These are phyloP conservation scores for Fusarium sulawesiense DNA, from an alignment of 2,329 filamentous ascomycete species.

Conservation along the genomic window DNA sequence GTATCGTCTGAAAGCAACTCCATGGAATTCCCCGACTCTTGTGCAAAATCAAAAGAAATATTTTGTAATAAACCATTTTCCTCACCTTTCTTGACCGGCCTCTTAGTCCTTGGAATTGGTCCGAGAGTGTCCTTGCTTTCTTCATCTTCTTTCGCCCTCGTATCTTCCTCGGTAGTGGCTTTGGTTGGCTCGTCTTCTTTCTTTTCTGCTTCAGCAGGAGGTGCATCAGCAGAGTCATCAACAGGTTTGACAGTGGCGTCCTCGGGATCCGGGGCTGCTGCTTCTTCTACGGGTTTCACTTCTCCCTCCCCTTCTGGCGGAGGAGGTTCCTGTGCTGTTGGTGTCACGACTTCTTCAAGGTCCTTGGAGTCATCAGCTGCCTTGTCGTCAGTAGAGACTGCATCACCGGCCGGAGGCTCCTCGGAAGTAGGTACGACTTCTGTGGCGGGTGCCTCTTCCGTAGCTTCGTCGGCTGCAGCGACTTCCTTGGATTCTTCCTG, in stretches of 20 bases:
- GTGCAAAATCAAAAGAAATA: slow-evolving; percentile 53
- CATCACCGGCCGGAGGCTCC: slow-evolving; percentile 25
- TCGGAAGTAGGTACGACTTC: slow-evolving; percentile 15
- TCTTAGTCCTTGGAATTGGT: slow-evolving; percentile 53
- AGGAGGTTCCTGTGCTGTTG: slow-evolving; percentile 26
- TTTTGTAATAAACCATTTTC: slow-evolving; percentile 52
- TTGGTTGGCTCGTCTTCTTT: slow-evolving; percentile 24
- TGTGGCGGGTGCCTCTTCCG: neutral
- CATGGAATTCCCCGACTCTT: slow-evolving; percentile 47
- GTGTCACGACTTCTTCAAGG: slow-evolving; percentile 30
- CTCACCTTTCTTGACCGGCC: slow-evolving; percentile 59
- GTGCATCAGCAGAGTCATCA: slow-evolving; percentile 32
- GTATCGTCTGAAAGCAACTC: slow-evolving; percentile 46
- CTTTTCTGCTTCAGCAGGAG: slow-evolving; percentile 37
- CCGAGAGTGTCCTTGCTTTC: slow-evolving; percentile 56
- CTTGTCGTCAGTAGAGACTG: slow-evolving; percentile 40
- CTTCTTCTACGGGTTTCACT: slow-evolving; percentile 32
- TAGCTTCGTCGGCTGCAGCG: slow-evolving; percentile 1
- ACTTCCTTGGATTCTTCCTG: slow-evolving; percentile 20
- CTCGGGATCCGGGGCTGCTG: slow-evolving; percentile 31
- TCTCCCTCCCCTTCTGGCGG: slow-evolving; percentile 30
- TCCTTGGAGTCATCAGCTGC: slow-evolving; percentile 36
- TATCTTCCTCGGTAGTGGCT: slow-evolving; percentile 24
- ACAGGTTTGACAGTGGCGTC: slow-evolving; percentile 24
- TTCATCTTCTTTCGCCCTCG: slow-evolving; percentile 46